phyloP scores from a whole-genome alignment of 2,329 filamentous ascomycete genomes.

The Trichoderma citrinoviride region DNA sequence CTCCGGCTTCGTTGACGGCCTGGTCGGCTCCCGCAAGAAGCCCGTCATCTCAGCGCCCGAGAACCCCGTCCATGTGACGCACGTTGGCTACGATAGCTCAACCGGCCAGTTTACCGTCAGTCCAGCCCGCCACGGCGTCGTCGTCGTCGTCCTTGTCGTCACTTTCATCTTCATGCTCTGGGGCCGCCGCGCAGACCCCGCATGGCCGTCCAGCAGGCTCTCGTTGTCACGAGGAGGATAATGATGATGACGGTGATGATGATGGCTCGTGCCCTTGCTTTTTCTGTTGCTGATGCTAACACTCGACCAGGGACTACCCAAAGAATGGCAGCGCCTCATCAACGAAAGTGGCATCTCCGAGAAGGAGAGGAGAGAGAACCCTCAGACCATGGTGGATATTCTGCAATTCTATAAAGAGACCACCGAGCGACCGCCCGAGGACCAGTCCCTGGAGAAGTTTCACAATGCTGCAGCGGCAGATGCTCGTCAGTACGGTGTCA shows the following conservation, averaged over 20 bases:
- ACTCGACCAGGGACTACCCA: slow-evolving; percentile 72
- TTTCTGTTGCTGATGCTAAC: slow-evolving; percentile 24
- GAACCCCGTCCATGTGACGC: slow-evolving; percentile 96
- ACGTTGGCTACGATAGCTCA: slow-evolving; percentile 94
- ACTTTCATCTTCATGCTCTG: slow-evolving; percentile 1
- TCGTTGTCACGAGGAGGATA: not conserved
- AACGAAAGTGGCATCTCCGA: slow-evolving; percentile 95
- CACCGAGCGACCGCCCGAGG: slow-evolving; percentile 73
- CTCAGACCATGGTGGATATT: slow-evolving; percentile 92
- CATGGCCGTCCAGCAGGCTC: slow-evolving; percentile 4
- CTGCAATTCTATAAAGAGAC: slow-evolving; percentile 97
- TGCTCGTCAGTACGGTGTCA: slow-evolving; percentile 43
- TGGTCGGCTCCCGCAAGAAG: slow-evolving; percentile 80
- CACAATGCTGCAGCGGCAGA: slow-evolving; percentile 72
- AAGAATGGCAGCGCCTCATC: slow-evolving; percentile 95
- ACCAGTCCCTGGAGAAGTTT: slow-evolving; percentile 94
- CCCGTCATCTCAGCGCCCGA: slow-evolving; percentile 96
- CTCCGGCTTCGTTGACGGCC: slow-evolving; percentile 73
- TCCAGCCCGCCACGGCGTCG: slow-evolving; percentile 27
- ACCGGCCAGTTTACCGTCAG: slow-evolving; percentile 94
- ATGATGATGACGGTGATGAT: not conserved
- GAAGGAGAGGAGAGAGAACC: slow-evolving; percentile 92
- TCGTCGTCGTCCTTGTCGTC: not conserved
- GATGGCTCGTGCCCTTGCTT: too few relatives aligned
- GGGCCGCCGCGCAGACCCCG: slow-evolving; percentile 22